Evolutionary conservation across 2,329 filamentous ascomycete genomes (phyloP), one percentile per base, ranked within the genome.

Genomic region (Meredithiella fracta): DNA sequence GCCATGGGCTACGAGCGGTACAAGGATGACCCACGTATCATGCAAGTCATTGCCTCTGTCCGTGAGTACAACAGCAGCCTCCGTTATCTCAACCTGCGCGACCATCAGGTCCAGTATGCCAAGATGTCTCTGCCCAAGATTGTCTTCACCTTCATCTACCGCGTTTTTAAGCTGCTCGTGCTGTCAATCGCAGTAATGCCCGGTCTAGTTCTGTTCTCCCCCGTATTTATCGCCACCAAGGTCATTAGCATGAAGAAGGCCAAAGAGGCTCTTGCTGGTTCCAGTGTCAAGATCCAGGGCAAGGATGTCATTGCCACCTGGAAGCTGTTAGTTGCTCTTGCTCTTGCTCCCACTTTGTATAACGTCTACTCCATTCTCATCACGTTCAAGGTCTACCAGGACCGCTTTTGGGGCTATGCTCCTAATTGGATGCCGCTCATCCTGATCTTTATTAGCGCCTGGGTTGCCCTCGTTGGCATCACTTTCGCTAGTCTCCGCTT

Each of bases 401-500:
- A 94, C 67, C 80, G 87, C 25, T 77, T 92, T 34, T 85, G 85
- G 71, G 90, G 91, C n/a, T 77, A 82, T 56, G 77, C 94, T 4
- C 90, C 90, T 0, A 72, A 79, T 2, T 90, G 82, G 73, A 78
- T 95, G 31, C 86, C 90, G 1, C 76, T 90, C 57, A 94, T 84
- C 80, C 66, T 80, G 22, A 78, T 94, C 9, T 81, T 90, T 60
- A 66, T 87, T 8, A 78, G 80, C 40, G 85, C 89, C 52, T 83
- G 86, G 71, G 74, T 87, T 51, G 72, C 94, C 61, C 95, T 95
- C 73, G 85, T 90, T 4, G 78, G 82, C 23, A 85, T 96, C 63
- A 96, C 90, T 0, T 96, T 94, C 67, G 90, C 89, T 3, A 88
- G 92, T 5, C 80, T 98, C 54, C 84, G 92, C 9, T 94, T 97